Evolutionary conservation across 2,329 filamentous ascomycete genomes (phyloP).

Genomic region (Zymoseptoria ardabiliae): DNA sequence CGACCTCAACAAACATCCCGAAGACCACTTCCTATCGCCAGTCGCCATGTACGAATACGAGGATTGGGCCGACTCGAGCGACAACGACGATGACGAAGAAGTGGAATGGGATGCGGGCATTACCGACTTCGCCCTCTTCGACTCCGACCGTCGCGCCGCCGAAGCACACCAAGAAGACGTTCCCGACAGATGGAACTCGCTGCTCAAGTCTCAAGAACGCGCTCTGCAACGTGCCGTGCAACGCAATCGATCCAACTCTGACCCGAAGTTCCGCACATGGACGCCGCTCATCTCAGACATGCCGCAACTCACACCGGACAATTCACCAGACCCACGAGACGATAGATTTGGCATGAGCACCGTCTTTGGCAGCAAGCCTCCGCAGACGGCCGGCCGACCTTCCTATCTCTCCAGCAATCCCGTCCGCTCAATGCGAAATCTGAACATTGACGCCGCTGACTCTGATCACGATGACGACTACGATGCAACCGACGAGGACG

Average conservation of each 20-base stretch:
- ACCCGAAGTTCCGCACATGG: conserved; percentile 9
- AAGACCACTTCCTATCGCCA: conserved; percentile 26
- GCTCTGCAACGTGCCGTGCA: conserved; percentile 22
- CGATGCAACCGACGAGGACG: conserved; percentile 11
- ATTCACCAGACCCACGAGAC: conserved; percentile 25
- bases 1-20: conserved; percentile 26
- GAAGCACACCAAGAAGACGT: conserved; percentile 19
- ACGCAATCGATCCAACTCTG: conserved; percentile 15
- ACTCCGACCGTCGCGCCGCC: conserved; percentile 21
- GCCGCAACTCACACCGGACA: conserved; percentile 27
- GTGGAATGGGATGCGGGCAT: conserved; percentile 29
- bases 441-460: conserved; percentile 3
- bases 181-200: conserved; percentile 20
- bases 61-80: conserved; percentile 23
- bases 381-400: conserved; percentile 2
- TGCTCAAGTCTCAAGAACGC: conserved; percentile 20
- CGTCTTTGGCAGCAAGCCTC: neutral
- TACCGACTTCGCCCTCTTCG: conserved; percentile 29
- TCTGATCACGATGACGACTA: conserved; percentile 10
- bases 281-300: conserved; percentile 18
- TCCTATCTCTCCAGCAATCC: conserved; percentile 16
- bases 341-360: conserved; percentile 21
- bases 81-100: conserved; percentile 21
- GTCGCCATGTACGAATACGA: conserved; percentile 24
- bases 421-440: neutral